Conservation (phyloP, 768 basidiomycete genomes). For the Antrodiella citrinella region DNA sequence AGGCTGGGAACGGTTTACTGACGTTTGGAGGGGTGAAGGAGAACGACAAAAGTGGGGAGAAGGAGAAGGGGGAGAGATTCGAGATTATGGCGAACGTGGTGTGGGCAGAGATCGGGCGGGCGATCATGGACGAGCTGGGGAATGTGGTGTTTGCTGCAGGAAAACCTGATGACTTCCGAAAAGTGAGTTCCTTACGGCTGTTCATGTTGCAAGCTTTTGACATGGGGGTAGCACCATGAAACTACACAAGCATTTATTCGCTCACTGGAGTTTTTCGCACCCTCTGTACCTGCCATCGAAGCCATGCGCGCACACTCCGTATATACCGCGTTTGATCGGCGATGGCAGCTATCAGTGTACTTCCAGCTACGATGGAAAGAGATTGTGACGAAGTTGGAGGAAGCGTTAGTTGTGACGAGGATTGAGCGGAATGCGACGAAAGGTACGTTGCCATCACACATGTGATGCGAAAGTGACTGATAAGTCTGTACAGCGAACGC, state of each 20-base stretch:
- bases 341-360: slow-evolving; percentile 96
- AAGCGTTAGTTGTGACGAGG: slow-evolving; percentile 37
- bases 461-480: neutral
- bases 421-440: slow-evolving; percentile 33
- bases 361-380: slow-evolving; percentile 98
- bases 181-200: slow-evolving; percentile 37
- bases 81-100: slow-evolving; percentile 83
- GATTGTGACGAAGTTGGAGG: slow-evolving; percentile 72
- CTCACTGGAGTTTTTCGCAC: slow-evolving; percentile 75
- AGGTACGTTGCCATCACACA: slow-evolving; percentile 24
- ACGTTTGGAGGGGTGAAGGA: neutral
- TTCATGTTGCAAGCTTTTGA: neutral
- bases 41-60: neutral
- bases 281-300: slow-evolving; percentile 61
- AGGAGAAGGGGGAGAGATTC: slow-evolving; percentile 36
- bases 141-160: slow-evolving; percentile 83
- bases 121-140: slow-evolving; percentile 83
- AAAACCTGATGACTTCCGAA: slow-evolving; percentile 81
- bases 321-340: slow-evolving; percentile 64
- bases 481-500: slow-evolving; percentile 13
- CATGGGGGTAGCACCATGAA: slow-evolving; percentile 63
- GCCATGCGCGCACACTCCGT: slow-evolving; percentile 66
- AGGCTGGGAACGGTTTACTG: neutral
- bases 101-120: slow-evolving; percentile 76
- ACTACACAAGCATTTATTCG: slow-evolving; percentile 77